phyloP scores from a whole-genome alignment of 1,284 basidiomycete genomes.

The Sporisorium scitamineum region DNA sequence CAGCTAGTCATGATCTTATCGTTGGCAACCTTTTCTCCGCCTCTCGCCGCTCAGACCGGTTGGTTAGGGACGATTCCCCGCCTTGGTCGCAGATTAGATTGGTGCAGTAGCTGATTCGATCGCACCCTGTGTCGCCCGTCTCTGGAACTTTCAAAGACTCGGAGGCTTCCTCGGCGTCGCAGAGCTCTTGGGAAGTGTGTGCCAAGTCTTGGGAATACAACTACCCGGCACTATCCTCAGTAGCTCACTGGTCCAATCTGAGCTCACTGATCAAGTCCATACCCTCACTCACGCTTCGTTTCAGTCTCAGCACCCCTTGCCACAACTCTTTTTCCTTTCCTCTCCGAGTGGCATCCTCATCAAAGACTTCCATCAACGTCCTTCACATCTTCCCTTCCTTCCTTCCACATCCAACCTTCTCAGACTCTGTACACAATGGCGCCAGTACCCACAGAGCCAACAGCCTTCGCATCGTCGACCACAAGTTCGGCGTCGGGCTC shows the following conservation, averaged over 20 bases:
- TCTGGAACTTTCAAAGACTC: too few species aligned
- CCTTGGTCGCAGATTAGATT: conserved; percentile 14
- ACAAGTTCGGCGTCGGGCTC: conserved; percentile 34
- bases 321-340: background rate
- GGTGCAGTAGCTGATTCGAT: background rate
- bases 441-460: conserved; percentile 37
- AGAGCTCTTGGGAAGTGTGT: background rate
- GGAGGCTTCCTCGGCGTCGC: background rate
- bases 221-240: background rate
- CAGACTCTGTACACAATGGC: conserved; percentile 23
- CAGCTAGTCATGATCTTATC: conserved; percentile 21
- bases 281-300: background rate
- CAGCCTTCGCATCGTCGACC: conserved; percentile 11
- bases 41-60: conserved; percentile 21
- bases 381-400: background rate
- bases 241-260: background rate
- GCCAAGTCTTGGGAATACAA: background rate
- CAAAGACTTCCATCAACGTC: conserved; percentile 2
- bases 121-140: background rate
- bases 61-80: conserved; percentile 7
- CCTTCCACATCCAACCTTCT: background rate
- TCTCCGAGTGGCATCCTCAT: background rate
- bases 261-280: background rate
- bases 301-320: background rate
- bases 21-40: conserved; percentile 24